These are phyloP conservation scores for Echinosophora koreensis DNA, from an alignment of 306 rosid genomes.

Conservation along the genomic window DNA sequence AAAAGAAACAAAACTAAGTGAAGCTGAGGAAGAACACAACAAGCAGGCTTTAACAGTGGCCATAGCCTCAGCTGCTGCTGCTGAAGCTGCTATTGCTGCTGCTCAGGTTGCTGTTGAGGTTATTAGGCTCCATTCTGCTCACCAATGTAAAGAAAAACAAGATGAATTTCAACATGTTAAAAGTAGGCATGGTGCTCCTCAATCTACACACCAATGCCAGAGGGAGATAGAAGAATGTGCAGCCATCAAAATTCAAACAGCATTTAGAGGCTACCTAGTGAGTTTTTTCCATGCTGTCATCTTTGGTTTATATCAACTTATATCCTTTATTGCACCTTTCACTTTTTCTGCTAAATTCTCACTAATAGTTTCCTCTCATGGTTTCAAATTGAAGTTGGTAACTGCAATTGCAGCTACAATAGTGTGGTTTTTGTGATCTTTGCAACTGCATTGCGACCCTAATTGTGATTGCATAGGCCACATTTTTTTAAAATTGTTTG, in stretches of 20 bases:
- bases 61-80: slow-evolving; percentile 68
- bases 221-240: slow-evolving; percentile 58
- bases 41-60: slow-evolving; percentile 67
- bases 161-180: slow-evolving; percentile 40
- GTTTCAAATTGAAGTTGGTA: too few species aligned
- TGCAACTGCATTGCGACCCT: too few species aligned
- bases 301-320: not conserved
- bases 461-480: too few species aligned
- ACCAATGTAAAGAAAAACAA: slow-evolving; percentile 36
- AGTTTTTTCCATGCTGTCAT: slow-evolving; percentile 51
- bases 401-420: too few species aligned
- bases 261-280: slow-evolving; percentile 87
- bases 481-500: too few species aligned
- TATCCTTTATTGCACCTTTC: slow-evolving; percentile 16
- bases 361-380: not conserved
- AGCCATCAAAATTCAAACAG: slow-evolving; percentile 77
- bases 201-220: slow-evolving; percentile 43
- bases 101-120: slow-evolving; percentile 68
- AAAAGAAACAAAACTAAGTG: slow-evolving; percentile 44
- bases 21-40: slow-evolving; percentile 70
- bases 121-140: slow-evolving; percentile 51
- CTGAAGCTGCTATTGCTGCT: slow-evolving; percentile 65
- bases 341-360: not conserved
- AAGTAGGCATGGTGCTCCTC: slow-evolving; percentile 44
- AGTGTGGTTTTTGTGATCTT: too few species aligned